Conservation (phyloP, 2,329 filamentous ascomycete species). For the Arthrobotrys entomopaga region DNA sequence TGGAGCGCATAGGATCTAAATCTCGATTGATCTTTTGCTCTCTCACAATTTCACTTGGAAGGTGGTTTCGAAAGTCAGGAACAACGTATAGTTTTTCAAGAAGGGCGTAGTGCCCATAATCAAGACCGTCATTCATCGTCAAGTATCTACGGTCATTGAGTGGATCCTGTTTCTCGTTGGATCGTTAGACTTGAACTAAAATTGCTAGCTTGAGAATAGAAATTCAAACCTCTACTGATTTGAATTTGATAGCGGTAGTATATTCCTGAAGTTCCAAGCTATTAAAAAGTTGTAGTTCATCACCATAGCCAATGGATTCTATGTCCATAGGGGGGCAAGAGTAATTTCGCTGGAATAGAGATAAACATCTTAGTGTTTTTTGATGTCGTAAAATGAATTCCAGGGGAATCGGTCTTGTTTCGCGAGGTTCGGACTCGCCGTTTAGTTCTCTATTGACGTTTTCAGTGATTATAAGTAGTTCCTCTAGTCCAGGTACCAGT, state of each 20-base stretch:
- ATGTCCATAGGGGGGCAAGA: too few relatives aligned
- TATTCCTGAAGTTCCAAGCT: slow-evolving; percentile 20
- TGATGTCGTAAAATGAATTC: slow-evolving; percentile 24
- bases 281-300: slow-evolving; percentile 22
- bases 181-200: too few relatives aligned
- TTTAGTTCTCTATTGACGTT: slow-evolving; percentile 5
- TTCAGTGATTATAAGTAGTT: slow-evolving; percentile 23
- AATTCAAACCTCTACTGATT: not conserved
- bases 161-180: too few relatives aligned
- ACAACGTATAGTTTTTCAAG: slow-evolving; percentile 34
- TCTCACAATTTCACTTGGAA: too few relatives aligned
- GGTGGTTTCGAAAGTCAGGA: not conserved
- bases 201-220: too few relatives aligned
- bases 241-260: slow-evolving; percentile 27
- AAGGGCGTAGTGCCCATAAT: slow-evolving; percentile 24
- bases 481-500: slow-evolving; percentile 22
- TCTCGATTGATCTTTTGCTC: slow-evolving; percentile 25
- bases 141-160: too few relatives aligned
- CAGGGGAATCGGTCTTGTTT: slow-evolving; percentile 14
- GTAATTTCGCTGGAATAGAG: slow-evolving; percentile 30
- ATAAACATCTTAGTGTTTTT: slow-evolving; percentile 22
- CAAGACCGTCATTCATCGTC: not conserved
- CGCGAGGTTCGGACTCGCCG: slow-evolving; percentile 3
- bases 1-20: slow-evolving; percentile 12
- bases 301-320: too few relatives aligned